A percentile compares a stretch with the other conserved stretches of the same genome.
Conservation (phyloP, 1,284 basidiomycete species). For the Taiwanofungus camphoratus region DNA sequence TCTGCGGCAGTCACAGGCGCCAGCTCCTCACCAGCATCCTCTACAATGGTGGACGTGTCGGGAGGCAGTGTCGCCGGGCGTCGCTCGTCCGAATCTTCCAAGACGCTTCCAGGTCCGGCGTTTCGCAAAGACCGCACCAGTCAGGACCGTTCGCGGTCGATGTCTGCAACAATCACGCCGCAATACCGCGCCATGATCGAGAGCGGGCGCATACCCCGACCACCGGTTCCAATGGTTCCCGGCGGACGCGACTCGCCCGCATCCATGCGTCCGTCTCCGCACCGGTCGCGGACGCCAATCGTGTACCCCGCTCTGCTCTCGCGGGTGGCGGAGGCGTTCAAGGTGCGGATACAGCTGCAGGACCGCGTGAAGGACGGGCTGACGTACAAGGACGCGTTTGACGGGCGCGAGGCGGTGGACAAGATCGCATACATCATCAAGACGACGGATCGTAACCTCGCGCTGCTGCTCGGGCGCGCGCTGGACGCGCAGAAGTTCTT, state of each 20-base stretch:
- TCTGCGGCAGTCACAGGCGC: slow-evolving; percentile 30
- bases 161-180: slow-evolving; percentile 54
- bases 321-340: slow-evolving; percentile 91
- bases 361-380: slow-evolving; percentile 93
- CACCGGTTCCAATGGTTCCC: slow-evolving; percentile 32
- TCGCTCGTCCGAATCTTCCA: slow-evolving; percentile 51
- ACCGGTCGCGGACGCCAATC: slow-evolving; percentile 48
- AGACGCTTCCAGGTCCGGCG: slow-evolving; percentile 39
- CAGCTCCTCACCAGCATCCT: slow-evolving; percentile 50
- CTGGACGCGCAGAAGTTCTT: slow-evolving; percentile 99
- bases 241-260: slow-evolving; percentile 45
- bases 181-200: slow-evolving; percentile 30
- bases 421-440: slow-evolving; percentile 97
- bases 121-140: slow-evolving; percentile 49
- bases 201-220: slow-evolving; percentile 29
- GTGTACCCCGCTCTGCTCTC: slow-evolving; percentile 95
- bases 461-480: slow-evolving; percentile 88
- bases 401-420: slow-evolving; percentile 95
- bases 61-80: slow-evolving; percentile 29
- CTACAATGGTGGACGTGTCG: slow-evolving; percentile 42
- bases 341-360: slow-evolving; percentile 67
- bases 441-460: slow-evolving; percentile 95
- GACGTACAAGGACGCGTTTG: slow-evolving; percentile 94
- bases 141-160: slow-evolving; percentile 70
- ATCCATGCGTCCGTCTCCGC: slow-evolving; percentile 28